These are phyloP conservation scores for Myochromella boudieri DNA, from an alignment of 768 basidiomycete species.

Conservation along the genomic window DNA sequence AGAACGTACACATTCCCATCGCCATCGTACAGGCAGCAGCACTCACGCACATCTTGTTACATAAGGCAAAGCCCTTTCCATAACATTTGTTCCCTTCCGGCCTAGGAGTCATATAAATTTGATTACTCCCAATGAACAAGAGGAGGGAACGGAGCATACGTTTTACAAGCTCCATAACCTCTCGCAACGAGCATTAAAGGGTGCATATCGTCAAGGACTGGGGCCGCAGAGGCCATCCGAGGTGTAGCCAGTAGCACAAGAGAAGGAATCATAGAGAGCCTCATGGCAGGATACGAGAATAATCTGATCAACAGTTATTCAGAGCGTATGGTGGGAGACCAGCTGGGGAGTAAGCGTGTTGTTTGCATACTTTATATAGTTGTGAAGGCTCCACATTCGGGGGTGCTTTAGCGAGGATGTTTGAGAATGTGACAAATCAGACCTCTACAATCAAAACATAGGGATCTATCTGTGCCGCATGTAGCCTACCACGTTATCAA, in stretches of 20 bases:
- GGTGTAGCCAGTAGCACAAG: neutral
- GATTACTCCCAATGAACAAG: neutral
- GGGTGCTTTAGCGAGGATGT: too few relatives aligned
- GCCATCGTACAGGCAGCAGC: constrained; percentile 4
- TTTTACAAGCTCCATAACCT: constrained; percentile 6
- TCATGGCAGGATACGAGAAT: neutral
- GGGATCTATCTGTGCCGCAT: too few relatives aligned
- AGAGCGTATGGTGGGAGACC: neutral
- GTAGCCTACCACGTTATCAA: too few relatives aligned
- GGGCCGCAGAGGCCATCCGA: neutral
- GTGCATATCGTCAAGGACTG: neutral
- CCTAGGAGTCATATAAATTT: neutral
- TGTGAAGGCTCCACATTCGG: too few relatives aligned
- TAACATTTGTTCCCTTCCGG: constrained; percentile 8
- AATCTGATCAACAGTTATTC: constrained; percentile 4
- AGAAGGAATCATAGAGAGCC: neutral
- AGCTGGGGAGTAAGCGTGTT: neutral
- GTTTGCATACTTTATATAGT: neutral
- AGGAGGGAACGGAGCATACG: neutral
- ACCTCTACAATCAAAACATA: too few relatives aligned
- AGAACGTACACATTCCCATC: constrained; percentile 8
- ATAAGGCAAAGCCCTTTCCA: constrained; percentile 6
- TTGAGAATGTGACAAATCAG: too few relatives aligned
- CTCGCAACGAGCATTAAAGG: constrained; percentile 1
- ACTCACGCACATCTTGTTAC: constrained; percentile 9